A percentile compares a stretch with the other conserved stretches of the same genome.
These are phyloP conservation scores for Cadophora sp. DNA, from an alignment of 2,329 filamentous ascomycete species.

Conservation along the genomic window DNA sequence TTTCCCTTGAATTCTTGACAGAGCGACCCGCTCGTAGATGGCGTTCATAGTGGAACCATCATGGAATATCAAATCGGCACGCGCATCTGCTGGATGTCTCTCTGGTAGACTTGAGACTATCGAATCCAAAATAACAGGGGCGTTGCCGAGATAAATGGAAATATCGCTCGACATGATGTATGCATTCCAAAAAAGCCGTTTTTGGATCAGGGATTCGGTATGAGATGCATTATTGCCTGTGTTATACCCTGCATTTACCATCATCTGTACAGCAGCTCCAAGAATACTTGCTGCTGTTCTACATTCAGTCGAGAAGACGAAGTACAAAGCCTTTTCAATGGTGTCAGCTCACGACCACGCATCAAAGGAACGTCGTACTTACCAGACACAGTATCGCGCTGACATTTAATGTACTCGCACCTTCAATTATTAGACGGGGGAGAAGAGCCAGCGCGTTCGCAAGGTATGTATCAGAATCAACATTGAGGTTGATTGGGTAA, in stretches of 20 bases:
- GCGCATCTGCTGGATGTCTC: neutral
- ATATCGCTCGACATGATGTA: slow-evolving; percentile 13
- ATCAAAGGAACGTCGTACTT: neutral
- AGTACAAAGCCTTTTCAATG: neutral
- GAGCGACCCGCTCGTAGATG: neutral
- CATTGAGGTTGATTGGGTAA: neutral
- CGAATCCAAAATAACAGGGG: neutral
- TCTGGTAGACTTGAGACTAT: neutral
- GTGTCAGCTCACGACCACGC: neutral
- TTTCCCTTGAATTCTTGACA: slow-evolving; percentile 4
- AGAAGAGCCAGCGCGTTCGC: slow-evolving; percentile 6
- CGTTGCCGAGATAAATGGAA: slow-evolving; percentile 4
- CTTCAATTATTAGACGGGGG: slow-evolving; percentile 11
- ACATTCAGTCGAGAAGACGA: neutral
- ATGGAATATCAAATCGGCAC: neutral
- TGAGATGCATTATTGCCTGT: neutral
- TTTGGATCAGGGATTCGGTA: neutral
- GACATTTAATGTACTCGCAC: neutral
- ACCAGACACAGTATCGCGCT: slow-evolving; percentile 7
- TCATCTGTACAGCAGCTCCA: slow-evolving; percentile 14
- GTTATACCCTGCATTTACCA: slow-evolving; percentile 14
- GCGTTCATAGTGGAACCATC: slow-evolving; percentile 5
- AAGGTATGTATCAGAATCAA: slow-evolving; percentile 4
- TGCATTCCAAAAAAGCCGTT: slow-evolving; percentile 12
- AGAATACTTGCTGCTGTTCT: slow-evolving; percentile 9